phyloP scores from a whole-genome alignment of 495 filamentous ascomycete genomes.

The Penicillium paxilli region DNA sequence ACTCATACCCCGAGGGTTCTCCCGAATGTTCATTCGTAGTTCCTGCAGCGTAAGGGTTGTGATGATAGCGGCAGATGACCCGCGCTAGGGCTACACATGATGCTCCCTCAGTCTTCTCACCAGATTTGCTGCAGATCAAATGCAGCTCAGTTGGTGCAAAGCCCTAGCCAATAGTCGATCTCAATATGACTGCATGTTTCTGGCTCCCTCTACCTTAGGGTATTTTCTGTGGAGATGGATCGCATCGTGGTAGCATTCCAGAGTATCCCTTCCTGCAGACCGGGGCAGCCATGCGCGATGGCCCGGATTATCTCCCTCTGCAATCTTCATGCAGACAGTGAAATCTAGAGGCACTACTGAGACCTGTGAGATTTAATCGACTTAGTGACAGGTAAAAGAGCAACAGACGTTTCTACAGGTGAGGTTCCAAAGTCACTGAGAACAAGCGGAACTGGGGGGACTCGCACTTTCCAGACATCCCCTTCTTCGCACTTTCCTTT shows the following conservation, averaged over 20 bases:
- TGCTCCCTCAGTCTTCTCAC: background rate
- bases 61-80: constrained; percentile 9
- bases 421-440: too few species aligned
- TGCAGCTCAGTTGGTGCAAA: background rate
- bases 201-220: background rate
- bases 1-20: too few species aligned
- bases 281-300: background rate
- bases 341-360: too few species aligned
- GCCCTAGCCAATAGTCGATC: background rate
- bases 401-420: too few species aligned
- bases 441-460: too few species aligned
- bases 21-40: background rate
- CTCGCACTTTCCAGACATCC: too few species aligned
- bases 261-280: background rate
- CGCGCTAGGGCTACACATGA: background rate
- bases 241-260: background rate
- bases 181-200: background rate
- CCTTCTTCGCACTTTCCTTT: background rate
- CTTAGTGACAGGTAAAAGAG: too few species aligned
- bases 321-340: too few species aligned
- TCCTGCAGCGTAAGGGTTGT: background rate
- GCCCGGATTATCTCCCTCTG: background rate
- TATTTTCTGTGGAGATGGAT: background rate
- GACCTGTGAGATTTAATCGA: too few species aligned
- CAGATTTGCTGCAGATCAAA: background rate